A percentile compares a stretch with the other conserved stretches of the same genome.
Evolutionary conservation across 2,329 filamentous ascomycete genomes (phyloP).

Genomic region (Calonectria crousiana): DNA sequence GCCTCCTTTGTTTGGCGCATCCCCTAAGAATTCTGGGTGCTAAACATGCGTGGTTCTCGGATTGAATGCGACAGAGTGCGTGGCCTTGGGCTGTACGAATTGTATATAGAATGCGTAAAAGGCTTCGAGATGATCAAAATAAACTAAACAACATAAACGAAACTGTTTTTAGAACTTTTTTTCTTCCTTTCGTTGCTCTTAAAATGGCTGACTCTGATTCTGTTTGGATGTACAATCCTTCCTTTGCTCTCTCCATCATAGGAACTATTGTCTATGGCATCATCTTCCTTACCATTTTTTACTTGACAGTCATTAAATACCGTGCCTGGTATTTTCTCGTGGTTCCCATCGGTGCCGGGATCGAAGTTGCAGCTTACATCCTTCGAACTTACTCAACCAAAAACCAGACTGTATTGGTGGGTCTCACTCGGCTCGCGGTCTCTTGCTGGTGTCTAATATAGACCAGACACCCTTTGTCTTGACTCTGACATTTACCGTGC

Average conservation of each 20-base stretch:
- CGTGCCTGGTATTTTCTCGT: conserved; percentile 57
- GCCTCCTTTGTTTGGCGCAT: neutral
- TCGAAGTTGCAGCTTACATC: conserved; percentile 58
- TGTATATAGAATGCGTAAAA: conserved; percentile 11
- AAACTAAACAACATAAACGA: neutral
- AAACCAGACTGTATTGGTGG: conserved; percentile 49
- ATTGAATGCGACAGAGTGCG: conserved; percentile 23
- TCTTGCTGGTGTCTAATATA: neutral
- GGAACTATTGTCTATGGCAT: conserved; percentile 56
- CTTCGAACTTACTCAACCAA: conserved; percentile 53
- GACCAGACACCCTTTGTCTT: conserved; percentile 52
- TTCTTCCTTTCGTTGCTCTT: neutral
- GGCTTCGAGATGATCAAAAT: neutral
- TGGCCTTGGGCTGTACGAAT: neutral
- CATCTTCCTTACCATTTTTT: conserved; percentile 52
- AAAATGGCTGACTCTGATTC: conserved; percentile 42
- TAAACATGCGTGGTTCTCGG: conserved; percentile 4
- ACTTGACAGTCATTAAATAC: conserved; percentile 56
- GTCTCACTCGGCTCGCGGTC: conserved; percentile 13
- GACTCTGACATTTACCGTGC: conserved; percentile 56
- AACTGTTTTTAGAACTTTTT: neutral
- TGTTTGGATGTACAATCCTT: conserved; percentile 60
- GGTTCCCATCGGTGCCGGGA: conserved; percentile 54
- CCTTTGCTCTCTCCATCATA: conserved; percentile 55
- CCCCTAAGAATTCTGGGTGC: neutral